Evolutionary conservation across 148 eudicot genomes (phyloP).

Genomic region (Chenopodium berlandieri): DNA sequence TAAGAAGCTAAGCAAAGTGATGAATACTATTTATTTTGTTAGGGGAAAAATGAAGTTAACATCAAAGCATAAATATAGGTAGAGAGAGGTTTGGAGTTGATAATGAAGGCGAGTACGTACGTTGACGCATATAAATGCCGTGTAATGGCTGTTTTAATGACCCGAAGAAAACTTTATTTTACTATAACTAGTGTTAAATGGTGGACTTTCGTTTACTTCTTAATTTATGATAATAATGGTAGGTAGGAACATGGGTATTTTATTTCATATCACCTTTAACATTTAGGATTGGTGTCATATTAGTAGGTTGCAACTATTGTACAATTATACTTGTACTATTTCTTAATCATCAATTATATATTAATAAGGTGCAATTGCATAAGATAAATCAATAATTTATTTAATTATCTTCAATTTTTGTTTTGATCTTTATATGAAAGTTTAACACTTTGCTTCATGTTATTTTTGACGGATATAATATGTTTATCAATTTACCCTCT

Average conservation of each 20-base stretch:
- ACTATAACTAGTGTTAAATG: not conserved
- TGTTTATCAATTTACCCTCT: too few species aligned
- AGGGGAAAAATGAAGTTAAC: not conserved
- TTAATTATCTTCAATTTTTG: too few species aligned
- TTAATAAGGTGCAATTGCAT: not conserved
- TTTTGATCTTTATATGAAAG: too few species aligned
- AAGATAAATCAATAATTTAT: not conserved
- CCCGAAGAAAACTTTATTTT: not conserved
- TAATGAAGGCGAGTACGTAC: slow-evolving; percentile 4
- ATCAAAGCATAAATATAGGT: slow-evolving; percentile 8
- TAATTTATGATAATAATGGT: not conserved
- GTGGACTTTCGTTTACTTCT: slow-evolving; percentile 4
- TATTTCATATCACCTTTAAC: not conserved
- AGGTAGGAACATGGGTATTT: slow-evolving; percentile 18
- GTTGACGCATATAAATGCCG: slow-evolving; percentile 19
- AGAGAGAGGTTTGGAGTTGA: slow-evolving; percentile 6
- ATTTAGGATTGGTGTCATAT: slow-evolving; percentile 15
- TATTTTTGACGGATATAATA: too few species aligned
- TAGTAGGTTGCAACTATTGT: slow-evolving; percentile 19
- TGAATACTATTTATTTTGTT: too few species aligned
- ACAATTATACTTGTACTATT: not conserved
- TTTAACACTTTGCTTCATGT: too few species aligned
- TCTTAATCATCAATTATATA: not conserved
- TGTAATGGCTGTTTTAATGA: slow-evolving; percentile 1
- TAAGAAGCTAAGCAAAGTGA: not conserved